These are phyloP conservation scores for Lichtheimia ramosa DNA, from an alignment of 371 early-diverging fungal species.

Conservation along the genomic window DNA sequence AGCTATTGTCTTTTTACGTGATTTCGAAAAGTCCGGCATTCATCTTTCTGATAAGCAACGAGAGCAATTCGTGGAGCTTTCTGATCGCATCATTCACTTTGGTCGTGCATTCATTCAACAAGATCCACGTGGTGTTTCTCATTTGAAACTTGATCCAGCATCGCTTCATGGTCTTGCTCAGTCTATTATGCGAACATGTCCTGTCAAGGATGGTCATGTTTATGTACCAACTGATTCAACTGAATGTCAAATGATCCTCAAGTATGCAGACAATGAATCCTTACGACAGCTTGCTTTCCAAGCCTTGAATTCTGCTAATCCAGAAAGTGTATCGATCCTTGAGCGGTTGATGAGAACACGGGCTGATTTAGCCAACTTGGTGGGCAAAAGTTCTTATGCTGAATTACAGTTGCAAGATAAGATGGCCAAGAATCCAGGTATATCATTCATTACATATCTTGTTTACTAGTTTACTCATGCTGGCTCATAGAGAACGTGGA, in stretches of 20 bases:
- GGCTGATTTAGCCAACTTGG: conserved; percentile 71
- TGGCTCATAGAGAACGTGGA: conserved; percentile 66
- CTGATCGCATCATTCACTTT: conserved; percentile 77
- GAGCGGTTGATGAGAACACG: conserved; percentile 77
- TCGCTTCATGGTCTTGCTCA: conserved; percentile 25
- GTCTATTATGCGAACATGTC: conserved; percentile 10
- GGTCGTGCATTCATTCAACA: conserved; percentile 74
- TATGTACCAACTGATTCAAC: conserved; percentile 54
- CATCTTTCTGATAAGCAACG: conserved; percentile 74
- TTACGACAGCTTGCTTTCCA: conserved; percentile 74
- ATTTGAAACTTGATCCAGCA: conserved; percentile 22
- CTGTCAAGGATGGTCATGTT: conserved; percentile 28
- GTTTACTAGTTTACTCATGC: not conserved
- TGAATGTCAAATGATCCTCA: conserved; percentile 63
- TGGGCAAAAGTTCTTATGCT: conserved; percentile 81
- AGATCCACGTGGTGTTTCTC: conserved; percentile 40
- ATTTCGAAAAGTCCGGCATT: conserved; percentile 95
- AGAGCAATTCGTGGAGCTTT: conserved; percentile 74
- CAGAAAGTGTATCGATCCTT: conserved; percentile 62
- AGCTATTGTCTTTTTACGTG: conserved; percentile 80
- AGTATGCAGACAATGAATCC: conserved; percentile 59
- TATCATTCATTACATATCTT: not conserved
- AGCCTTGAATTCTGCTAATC: conserved; percentile 71
- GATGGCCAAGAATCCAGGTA: conserved; percentile 88
- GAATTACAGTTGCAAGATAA: conserved; percentile 86